These are phyloP conservation scores for Hymenoscyphus linearis DNA, from an alignment of 2,329 filamentous ascomycete genomes.

Conservation along the genomic window DNA sequence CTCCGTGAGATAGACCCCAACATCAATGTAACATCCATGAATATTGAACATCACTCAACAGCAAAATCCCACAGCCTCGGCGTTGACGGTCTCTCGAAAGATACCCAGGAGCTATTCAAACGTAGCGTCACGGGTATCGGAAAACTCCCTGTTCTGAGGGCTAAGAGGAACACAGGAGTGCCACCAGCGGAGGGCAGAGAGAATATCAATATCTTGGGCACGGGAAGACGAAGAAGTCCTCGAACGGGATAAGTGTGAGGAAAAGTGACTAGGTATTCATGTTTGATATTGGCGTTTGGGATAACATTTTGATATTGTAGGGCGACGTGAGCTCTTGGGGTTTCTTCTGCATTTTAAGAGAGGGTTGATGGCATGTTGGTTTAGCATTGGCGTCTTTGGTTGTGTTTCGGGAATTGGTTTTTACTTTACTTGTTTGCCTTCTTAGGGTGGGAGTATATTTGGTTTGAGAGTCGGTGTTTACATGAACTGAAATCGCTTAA, in stretches of 20 bases:
- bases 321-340: not conserved
- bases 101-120: slow-evolving; percentile 24
- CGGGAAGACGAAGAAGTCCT: slow-evolving; percentile 29
- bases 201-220: slow-evolving; percentile 33
- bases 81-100: slow-evolving; percentile 5
- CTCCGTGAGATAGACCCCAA: slow-evolving; percentile 46
- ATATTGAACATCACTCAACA: slow-evolving; percentile 8
- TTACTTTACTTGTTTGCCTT: not conserved
- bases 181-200: slow-evolving; percentile 41
- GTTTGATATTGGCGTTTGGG: not conserved
- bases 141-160: slow-evolving; percentile 39
- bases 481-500: not conserved
- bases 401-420: not conserved
- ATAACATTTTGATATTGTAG: not conserved
- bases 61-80: not conserved
- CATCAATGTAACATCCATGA: slow-evolving; percentile 37
- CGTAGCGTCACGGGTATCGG: slow-evolving; percentile 27
- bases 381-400: not conserved
- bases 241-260: slow-evolving; percentile 10
- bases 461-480: not conserved
- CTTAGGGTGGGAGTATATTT: not conserved
- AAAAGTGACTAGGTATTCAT: not conserved
- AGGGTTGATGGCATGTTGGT: not conserved
- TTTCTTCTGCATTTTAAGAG: not conserved
- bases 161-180: slow-evolving; percentile 32